Evolutionary conservation across 768 basidiomycete species (phyloP).

Genomic region (Tulasnella sp.): DNA sequence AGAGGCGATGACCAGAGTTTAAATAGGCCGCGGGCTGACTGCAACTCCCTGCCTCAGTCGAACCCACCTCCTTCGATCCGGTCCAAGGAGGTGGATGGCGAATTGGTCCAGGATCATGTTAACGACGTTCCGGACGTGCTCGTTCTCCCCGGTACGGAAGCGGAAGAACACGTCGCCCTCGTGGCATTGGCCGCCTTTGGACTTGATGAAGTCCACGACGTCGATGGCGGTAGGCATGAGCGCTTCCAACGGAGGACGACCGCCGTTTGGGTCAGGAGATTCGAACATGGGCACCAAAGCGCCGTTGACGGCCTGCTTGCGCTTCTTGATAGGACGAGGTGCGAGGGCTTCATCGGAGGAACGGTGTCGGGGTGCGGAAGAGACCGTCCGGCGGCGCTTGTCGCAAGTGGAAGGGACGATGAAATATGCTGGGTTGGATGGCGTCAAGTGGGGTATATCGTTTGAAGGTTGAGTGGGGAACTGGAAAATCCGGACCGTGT

Average conservation of each 20-base stretch:
- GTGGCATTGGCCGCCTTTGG: slow-evolving; percentile 21
- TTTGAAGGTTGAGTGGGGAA: neutral
- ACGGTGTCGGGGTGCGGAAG: neutral
- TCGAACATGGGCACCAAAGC: slow-evolving; percentile 8
- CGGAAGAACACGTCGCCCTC: slow-evolving; percentile 30
- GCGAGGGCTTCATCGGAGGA: neutral
- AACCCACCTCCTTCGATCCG: slow-evolving; percentile 27
- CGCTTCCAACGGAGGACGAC: slow-evolving; percentile 4
- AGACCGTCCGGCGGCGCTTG: slow-evolving; percentile 7
- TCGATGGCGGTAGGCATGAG: slow-evolving; percentile 32
- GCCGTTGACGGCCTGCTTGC: slow-evolving; percentile 7
- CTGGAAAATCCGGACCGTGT: neutral
- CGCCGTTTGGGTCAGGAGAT: neutral
- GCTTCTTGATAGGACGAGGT: slow-evolving; percentile 25
- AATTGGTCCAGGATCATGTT: slow-evolving; percentile 25
- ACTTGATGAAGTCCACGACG: slow-evolving; percentile 29
- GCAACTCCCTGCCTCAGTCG: slow-evolving; percentile 16
- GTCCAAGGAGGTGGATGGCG: slow-evolving; percentile 8
- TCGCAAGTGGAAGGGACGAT: slow-evolving; percentile 30
- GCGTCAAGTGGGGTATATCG: neutral
- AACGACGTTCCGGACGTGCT: slow-evolving; percentile 25
- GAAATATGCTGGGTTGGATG: slow-evolving; percentile 29
- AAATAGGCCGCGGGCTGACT: neutral
- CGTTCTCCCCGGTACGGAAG: slow-evolving; percentile 28
- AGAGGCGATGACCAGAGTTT: neutral